These are phyloP conservation scores for Acacia concinna DNA, from an alignment of 331 rosid species.

Conservation along the genomic window DNA sequence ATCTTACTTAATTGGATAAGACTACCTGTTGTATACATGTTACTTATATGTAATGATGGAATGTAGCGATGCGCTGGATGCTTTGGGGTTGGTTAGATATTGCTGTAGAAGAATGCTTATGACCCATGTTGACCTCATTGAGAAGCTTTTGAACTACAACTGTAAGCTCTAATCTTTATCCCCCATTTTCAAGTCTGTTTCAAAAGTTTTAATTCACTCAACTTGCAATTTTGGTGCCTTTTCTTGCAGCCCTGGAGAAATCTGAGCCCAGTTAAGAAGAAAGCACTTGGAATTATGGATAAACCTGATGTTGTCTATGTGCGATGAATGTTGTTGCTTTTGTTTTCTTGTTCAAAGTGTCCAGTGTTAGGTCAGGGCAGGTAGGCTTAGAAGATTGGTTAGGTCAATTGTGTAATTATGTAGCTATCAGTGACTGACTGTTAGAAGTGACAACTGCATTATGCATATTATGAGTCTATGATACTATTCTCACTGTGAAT, in stretches of 20 bases:
- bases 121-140: slow-evolving; percentile 98
- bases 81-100: slow-evolving; percentile 86
- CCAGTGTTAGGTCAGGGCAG: neutral
- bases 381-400: neutral
- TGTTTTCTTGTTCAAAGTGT: slow-evolving; percentile 5
- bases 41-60: slow-evolving; percentile 34
- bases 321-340: neutral
- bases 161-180: slow-evolving; percentile 40
- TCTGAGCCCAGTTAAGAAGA: slow-evolving; percentile 53
- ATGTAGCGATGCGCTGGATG: slow-evolving; percentile 93
- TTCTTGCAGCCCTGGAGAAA: slow-evolving; percentile 72
- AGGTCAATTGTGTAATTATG: slow-evolving; percentile 8
- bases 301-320: slow-evolving; percentile 24
- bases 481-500: neutral
- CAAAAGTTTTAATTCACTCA: neutral
- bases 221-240: slow-evolving; percentile 20
- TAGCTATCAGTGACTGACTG: neutral
- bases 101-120: slow-evolving; percentile 97
- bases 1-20: neutral
- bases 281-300: slow-evolving; percentile 2
- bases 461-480: neutral
- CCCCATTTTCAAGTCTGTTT: neutral
- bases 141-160: slow-evolving; percentile 95
- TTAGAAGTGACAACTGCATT: neutral
- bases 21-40: neutral